These are phyloP conservation scores for Termitomyces sp. DNA, from an alignment of 768 basidiomycete genomes.

Conservation along the genomic window DNA sequence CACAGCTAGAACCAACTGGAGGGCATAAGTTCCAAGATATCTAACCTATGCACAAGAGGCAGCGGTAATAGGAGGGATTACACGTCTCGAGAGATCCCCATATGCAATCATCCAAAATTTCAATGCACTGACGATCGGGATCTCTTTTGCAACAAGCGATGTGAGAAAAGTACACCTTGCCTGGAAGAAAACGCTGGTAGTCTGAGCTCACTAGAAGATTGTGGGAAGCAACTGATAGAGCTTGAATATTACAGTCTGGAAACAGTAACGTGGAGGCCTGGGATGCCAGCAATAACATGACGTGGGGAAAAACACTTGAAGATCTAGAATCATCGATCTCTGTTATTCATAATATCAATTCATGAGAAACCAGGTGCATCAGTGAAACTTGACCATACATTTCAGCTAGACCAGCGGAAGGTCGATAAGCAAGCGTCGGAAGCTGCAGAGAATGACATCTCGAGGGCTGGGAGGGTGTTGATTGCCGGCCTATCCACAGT, in stretches of 20 bases:
- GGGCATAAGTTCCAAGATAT: neutral
- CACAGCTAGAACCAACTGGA: neutral
- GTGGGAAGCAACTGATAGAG: neutral
- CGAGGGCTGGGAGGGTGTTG: too few relatives aligned
- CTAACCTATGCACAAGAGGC: neutral
- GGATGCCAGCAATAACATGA: too few relatives aligned
- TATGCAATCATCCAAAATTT: neutral
- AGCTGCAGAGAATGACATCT: too few relatives aligned
- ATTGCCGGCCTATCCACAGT: too few relatives aligned
- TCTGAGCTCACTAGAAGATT: too few relatives aligned
- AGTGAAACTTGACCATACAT: too few relatives aligned
- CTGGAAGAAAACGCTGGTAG: neutral
- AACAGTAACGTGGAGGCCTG: neutral
- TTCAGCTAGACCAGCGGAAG: too few relatives aligned
- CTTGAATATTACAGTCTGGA: neutral
- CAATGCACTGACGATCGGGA: neutral
- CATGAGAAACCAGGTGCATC: too few relatives aligned
- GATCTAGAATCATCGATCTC: too few relatives aligned
- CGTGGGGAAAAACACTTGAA: too few relatives aligned
- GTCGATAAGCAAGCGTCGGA: too few relatives aligned
- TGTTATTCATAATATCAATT: too few relatives aligned
- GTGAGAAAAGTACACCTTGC: neutral
- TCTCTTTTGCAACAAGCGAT: neutral
- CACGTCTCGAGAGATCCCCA: neutral
- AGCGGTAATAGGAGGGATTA: neutral